These are phyloP conservation scores for Gonapodya prolifera DNA, from an alignment of 192 early-diverging fungal genomes.

Conservation along the genomic window DNA sequence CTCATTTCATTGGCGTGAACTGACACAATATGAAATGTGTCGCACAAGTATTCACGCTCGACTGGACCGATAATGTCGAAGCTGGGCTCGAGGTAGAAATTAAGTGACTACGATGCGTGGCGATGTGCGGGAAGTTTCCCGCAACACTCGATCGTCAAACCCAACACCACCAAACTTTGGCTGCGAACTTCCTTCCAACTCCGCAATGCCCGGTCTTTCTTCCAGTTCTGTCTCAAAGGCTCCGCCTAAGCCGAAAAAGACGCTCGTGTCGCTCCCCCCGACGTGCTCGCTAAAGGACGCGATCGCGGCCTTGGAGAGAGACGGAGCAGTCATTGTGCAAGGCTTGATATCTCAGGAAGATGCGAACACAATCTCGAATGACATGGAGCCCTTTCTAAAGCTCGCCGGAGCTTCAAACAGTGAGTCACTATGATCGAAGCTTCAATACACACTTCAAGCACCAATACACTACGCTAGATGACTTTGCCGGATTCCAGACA, in stretches of 20 bases:
- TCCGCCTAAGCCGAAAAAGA: not conserved
- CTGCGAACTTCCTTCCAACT: too few relatives aligned
- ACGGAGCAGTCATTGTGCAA: not conserved
- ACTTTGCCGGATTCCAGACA: not conserved
- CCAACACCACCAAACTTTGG: too few relatives aligned
- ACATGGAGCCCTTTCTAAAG: not conserved
- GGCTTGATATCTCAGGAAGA: not conserved
- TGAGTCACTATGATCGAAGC: not conserved
- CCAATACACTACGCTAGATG: too few relatives aligned
- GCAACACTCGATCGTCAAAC: too few relatives aligned
- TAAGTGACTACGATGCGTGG: too few relatives aligned
- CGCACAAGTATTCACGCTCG: too few relatives aligned
- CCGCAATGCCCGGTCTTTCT: not conserved
- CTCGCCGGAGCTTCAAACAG: not conserved
- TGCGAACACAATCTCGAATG: not conserved
- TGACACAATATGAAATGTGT: too few relatives aligned
- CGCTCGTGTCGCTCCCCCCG: not conserved
- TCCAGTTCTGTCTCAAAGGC: not conserved
- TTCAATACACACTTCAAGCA: not conserved
- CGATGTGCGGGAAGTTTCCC: too few relatives aligned
- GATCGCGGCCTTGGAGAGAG: not conserved
- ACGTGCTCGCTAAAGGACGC: not conserved
- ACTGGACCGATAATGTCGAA: too few relatives aligned
- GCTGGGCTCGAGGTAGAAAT: too few relatives aligned
- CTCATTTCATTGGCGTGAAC: too few relatives aligned